phyloP scores from a whole-genome alignment of 2,329 filamentous ascomycete genomes.

The Sarocladium kiliense region DNA sequence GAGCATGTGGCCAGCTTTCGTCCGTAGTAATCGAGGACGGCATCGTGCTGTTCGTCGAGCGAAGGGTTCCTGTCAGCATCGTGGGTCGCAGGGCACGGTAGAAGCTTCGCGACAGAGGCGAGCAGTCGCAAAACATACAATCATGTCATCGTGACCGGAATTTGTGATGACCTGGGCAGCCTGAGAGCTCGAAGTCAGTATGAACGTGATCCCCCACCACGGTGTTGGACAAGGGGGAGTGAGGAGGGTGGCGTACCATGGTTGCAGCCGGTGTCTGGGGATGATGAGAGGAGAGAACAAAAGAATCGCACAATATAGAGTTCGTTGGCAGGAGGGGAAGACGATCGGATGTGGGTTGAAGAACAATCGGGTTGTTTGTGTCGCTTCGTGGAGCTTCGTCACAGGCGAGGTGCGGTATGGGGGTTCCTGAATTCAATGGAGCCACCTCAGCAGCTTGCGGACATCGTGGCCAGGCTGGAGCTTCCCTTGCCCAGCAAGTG shows the following conservation, averaged over 20 bases:
- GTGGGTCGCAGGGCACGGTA: background rate
- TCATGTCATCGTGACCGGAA: slow-evolving; percentile 90
- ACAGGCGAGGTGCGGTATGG: background rate
- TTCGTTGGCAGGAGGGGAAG: background rate
- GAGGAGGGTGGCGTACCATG: slow-evolving; percentile 8
- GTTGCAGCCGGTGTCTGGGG: background rate
- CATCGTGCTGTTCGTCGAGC: slow-evolving; percentile 67
- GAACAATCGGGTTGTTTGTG: background rate
- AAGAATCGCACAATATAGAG: background rate
- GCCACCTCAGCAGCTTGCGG: slow-evolving; percentile 7
- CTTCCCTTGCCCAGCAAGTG: background rate
- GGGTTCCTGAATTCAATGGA: slow-evolving; percentile 5
- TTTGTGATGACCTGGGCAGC: slow-evolving; percentile 40
- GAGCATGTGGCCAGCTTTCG: slow-evolving; percentile 94
- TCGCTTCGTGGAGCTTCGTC: background rate
- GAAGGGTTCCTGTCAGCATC: background rate
- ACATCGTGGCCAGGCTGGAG: slow-evolving; percentile 5
- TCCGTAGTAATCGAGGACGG: slow-evolving; percentile 97
- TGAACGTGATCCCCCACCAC: slow-evolving; percentile 5
- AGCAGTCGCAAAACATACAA: slow-evolving; percentile 60
- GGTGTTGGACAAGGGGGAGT: slow-evolving; percentile 2
- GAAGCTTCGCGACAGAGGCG: background rate
- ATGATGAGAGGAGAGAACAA: background rate
- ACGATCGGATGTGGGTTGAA: background rate
- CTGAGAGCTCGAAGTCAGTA: slow-evolving; percentile 25